phyloP scores from a whole-genome alignment of 2,329 filamentous ascomycete genomes.

The Colletotrichum limetticola region DNA sequence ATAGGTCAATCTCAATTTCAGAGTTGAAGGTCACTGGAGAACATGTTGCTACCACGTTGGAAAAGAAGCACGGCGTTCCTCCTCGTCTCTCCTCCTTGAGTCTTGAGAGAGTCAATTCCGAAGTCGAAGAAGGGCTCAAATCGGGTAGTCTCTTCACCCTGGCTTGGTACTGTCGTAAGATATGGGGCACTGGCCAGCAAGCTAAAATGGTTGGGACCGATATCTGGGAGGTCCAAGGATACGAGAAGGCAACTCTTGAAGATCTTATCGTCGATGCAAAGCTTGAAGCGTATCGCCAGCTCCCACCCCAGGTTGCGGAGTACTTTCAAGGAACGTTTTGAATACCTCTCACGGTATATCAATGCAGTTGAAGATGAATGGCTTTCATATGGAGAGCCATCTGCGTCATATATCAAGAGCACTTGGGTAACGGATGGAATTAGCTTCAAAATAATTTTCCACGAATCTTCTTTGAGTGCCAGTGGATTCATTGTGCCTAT shows the following conservation, averaged over 20 bases:
- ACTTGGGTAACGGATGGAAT: too few species aligned
- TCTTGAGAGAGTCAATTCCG: slow-evolving; percentile 38
- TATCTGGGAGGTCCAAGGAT: slow-evolving; percentile 41
- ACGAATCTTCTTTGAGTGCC: too few species aligned
- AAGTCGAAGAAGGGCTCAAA: slow-evolving; percentile 37
- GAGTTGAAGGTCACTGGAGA: slow-evolving; percentile 40
- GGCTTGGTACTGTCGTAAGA: slow-evolving; percentile 42
- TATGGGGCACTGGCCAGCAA: slow-evolving; percentile 40
- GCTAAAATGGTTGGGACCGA: slow-evolving; percentile 36
- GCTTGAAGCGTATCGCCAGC: slow-evolving; percentile 39
- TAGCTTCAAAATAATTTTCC: too few species aligned
- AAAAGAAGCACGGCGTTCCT: slow-evolving; percentile 37
- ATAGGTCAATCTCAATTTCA: slow-evolving; percentile 38
- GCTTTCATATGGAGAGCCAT: too few species aligned
- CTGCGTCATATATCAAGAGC: too few species aligned
- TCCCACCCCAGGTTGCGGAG: slow-evolving; percentile 37
- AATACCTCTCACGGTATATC: too few species aligned
- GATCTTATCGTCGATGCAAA: slow-evolving; percentile 37
- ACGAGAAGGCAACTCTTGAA: slow-evolving; percentile 38
- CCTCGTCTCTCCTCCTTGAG: slow-evolving; percentile 36
- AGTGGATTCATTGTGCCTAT: too few species aligned
- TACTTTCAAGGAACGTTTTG: background rate
- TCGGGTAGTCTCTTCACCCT: slow-evolving; percentile 36
- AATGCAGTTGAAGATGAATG: too few species aligned
- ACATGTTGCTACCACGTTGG: slow-evolving; percentile 37